Conservation (phyloP, 305 asterid species). For the Fraxinus nigra region DNA sequence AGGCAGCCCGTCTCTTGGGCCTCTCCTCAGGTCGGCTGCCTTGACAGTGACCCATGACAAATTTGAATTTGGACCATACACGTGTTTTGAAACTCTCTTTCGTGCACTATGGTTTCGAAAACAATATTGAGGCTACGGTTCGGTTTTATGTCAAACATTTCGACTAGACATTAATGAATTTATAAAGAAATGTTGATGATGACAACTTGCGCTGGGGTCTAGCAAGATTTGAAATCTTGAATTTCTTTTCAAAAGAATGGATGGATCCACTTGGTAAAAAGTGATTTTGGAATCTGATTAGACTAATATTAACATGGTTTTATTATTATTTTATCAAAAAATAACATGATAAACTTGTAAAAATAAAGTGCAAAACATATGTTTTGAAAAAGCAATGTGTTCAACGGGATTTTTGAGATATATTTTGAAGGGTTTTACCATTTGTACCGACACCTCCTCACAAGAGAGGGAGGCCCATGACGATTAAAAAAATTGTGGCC, state of each 20-base stretch:
- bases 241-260: background rate
- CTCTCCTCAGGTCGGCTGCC: too few species aligned
- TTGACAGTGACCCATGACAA: background rate
- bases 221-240: background rate
- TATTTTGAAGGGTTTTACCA: background rate
- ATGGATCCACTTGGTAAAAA: background rate
- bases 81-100: background rate
- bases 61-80: background rate
- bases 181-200: background rate
- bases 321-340: background rate
- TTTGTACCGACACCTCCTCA: too few species aligned
- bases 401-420: background rate
- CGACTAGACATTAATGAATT: background rate
- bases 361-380: background rate
- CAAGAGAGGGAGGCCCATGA: too few species aligned
- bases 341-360: background rate
- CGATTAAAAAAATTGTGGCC: too few species aligned
- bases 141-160: background rate
- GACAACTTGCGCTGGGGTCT: background rate
- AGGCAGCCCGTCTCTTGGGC: too few species aligned
- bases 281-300: background rate
- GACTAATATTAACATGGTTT: background rate
- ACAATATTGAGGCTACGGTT: background rate
- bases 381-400: background rate
- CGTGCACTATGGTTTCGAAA: background rate